Conservation (phyloP, 495 filamentous ascomycete species). For the Penicillium lagena region DNA sequence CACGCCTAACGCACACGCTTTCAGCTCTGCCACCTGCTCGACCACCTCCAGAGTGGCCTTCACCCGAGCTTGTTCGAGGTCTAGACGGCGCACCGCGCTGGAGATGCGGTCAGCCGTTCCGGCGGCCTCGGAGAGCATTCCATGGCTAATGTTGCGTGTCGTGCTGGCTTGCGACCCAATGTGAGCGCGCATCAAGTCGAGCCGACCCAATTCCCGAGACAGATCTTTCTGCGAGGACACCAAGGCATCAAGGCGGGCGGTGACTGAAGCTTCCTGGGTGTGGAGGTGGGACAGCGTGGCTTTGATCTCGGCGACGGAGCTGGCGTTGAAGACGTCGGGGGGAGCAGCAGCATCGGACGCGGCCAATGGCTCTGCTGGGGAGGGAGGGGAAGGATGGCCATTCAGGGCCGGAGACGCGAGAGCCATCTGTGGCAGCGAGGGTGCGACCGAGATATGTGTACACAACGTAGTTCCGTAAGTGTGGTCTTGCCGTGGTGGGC, state of each 20-base stretch:
- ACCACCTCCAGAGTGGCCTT: constrained; percentile 87
- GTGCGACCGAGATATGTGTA: no score
- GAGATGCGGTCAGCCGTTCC: constrained; percentile 83
- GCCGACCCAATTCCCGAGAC: constrained; percentile 72
- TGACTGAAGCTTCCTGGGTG: constrained; percentile 67
- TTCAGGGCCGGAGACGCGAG: constrained; percentile 14
- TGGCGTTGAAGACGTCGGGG: constrained; percentile 58
- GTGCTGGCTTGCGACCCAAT: constrained; percentile 84
- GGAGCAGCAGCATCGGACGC: background rate
- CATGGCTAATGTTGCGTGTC: constrained; percentile 76
- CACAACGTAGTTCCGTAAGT: no score
- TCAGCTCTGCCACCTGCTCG: constrained; percentile 92
- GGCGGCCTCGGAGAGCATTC: constrained; percentile 78
- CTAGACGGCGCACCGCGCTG: constrained; percentile 73
- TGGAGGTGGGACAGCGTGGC: constrained; percentile 67
- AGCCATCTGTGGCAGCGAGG: constrained; percentile 5
- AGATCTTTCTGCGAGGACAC: constrained; percentile 77
- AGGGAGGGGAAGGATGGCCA: constrained; percentile 16
- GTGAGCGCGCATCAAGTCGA: constrained; percentile 83
- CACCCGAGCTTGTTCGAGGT: constrained; percentile 84
- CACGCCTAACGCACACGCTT: constrained; percentile 92
- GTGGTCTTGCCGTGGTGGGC: no score
- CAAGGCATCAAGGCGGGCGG: constrained; percentile 65
- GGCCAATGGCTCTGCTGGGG: constrained; percentile 7
- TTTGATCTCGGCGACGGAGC: constrained; percentile 70